Conservation (phyloP, 345 rosid genomes). For the Gossypium stocksii region DNA sequence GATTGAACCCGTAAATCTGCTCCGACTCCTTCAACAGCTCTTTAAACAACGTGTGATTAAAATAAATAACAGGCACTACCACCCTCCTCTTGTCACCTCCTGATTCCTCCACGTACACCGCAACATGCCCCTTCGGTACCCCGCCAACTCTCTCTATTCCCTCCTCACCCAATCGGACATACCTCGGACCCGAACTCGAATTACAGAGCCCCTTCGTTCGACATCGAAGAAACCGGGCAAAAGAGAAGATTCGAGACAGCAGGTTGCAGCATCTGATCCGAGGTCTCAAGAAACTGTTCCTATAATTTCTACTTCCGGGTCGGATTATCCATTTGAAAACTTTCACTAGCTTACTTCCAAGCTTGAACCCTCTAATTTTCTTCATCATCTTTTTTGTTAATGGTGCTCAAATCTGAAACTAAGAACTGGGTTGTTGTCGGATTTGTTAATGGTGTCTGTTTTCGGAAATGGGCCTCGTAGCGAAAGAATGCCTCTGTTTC, state of each 20-base stretch:
- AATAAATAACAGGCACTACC: conserved; percentile 68
- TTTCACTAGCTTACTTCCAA: conserved; percentile 39
- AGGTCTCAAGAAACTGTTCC: background rate
- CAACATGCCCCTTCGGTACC: conserved; percentile 73
- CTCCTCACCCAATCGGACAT: conserved; percentile 37
- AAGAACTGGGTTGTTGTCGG: background rate
- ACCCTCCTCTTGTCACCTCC: conserved; percentile 42
- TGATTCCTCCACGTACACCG: conserved; percentile 63
- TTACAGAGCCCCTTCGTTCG: conserved; percentile 34
- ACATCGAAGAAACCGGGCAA: conserved; percentile 33
- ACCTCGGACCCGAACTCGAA: conserved; percentile 25
- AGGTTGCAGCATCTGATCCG: conserved; percentile 20
- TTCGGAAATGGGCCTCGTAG: background rate
- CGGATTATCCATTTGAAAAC: conserved; percentile 40
- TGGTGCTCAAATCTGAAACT: background rate
- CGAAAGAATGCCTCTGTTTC: background rate
- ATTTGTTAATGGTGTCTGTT: background rate
- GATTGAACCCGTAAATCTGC: conserved; percentile 66
- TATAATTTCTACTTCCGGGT: conserved; percentile 24
- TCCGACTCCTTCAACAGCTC: conserved; percentile 68
- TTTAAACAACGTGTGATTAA: conserved; percentile 78
- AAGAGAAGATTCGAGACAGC: conserved; percentile 31
- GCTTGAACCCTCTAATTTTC: conserved; percentile 44
- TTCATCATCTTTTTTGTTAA: conserved; percentile 26
- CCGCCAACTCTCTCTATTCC: conserved; percentile 13